A percentile compares a stretch with the other conserved stretches of the same genome.
These are phyloP conservation scores for Claviceps humidiphila DNA, from an alignment of 2,329 filamentous ascomycete species.

Conservation along the genomic window DNA sequence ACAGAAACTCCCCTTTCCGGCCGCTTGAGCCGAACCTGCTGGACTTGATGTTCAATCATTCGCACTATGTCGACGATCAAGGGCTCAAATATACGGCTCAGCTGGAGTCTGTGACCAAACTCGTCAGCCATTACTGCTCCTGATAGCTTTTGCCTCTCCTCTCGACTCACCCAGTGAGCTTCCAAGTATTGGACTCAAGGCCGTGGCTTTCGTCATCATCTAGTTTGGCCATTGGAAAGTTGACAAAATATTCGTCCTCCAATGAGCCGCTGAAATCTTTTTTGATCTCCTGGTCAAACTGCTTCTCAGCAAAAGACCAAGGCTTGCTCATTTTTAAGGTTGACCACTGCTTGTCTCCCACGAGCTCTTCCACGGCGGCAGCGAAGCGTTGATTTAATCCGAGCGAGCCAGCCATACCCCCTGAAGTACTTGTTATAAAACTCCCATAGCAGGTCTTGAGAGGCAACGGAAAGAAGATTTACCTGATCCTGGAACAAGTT, in stretches of 20 bases:
- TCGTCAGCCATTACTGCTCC: background rate
- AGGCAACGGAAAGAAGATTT: background rate
- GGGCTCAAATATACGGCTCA: slow-evolving; percentile 10
- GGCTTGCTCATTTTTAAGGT: slow-evolving; percentile 4
- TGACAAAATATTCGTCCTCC: slow-evolving; percentile 9
- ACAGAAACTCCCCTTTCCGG: background rate
- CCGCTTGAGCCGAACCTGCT: background rate
- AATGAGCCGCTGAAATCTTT: slow-evolving; percentile 6
- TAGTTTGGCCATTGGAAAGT: slow-evolving; percentile 11
- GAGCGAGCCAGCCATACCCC: slow-evolving; percentile 14
- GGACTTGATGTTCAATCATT: slow-evolving; percentile 9
- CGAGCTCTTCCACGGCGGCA: slow-evolving; percentile 7
- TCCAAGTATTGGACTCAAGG: slow-evolving; percentile 9
- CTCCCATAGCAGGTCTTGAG: no score
- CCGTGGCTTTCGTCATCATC: slow-evolving; percentile 7
- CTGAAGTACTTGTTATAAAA: slow-evolving; percentile 1
- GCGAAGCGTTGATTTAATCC: slow-evolving; percentile 12
- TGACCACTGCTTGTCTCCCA: slow-evolving; percentile 9
- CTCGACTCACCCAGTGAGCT: slow-evolving; percentile 9
- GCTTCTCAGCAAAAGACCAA: slow-evolving; percentile 5
- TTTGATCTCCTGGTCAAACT: slow-evolving; percentile 12
- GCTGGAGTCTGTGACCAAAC: background rate
- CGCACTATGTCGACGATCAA: slow-evolving; percentile 11
- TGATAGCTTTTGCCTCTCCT: background rate
- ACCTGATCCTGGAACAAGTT: slow-evolving; percentile 15